These are phyloP conservation scores for Suhomyces sp. DNA, from an alignment of 805 yeast genomes.

Conservation along the genomic window DNA sequence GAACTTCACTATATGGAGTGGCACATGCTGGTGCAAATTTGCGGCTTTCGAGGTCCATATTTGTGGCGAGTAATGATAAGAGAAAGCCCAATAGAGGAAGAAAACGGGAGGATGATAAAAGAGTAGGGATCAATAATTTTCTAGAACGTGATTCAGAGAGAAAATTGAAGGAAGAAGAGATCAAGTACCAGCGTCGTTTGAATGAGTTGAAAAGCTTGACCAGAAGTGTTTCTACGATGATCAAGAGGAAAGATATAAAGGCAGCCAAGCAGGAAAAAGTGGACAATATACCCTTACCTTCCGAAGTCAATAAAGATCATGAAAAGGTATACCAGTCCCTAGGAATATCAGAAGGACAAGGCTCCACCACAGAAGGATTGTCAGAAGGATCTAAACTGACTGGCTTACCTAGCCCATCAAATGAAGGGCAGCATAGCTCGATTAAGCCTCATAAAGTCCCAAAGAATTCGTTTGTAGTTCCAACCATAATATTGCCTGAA, in stretches of 20 bases:
- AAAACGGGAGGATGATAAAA: constrained; percentile 3
- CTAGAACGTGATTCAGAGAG: constrained; percentile 22
- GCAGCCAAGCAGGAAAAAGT: constrained; percentile 17
- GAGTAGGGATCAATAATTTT: constrained; percentile 6
- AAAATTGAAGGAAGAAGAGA: constrained; percentile 18
- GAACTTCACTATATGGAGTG: no score
- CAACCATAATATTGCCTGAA: constrained; percentile 33
- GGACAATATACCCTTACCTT: constrained; percentile 16
- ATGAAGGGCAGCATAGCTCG: constrained; percentile 8
- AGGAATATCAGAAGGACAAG: background rate
- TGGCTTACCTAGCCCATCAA: constrained; percentile 2
- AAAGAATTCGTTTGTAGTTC: constrained; percentile 14
- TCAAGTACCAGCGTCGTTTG: constrained; percentile 22
- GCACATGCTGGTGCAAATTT: no score
- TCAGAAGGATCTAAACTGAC: no score
- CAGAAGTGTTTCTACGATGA: constrained; percentile 25
- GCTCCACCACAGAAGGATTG: background rate
- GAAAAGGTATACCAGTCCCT: constrained; percentile 15
- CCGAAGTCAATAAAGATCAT: constrained; percentile 14
- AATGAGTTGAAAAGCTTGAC: constrained; percentile 32
- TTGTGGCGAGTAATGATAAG: constrained; percentile 5
- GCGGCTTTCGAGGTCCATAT: no score
- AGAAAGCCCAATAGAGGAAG: background rate
- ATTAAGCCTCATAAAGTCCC: constrained; percentile 10
- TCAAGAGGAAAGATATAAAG: constrained; percentile 9